Conservation (phyloP, 352 stramenopile genomes). For the Phytophthora tubulina region DNA sequence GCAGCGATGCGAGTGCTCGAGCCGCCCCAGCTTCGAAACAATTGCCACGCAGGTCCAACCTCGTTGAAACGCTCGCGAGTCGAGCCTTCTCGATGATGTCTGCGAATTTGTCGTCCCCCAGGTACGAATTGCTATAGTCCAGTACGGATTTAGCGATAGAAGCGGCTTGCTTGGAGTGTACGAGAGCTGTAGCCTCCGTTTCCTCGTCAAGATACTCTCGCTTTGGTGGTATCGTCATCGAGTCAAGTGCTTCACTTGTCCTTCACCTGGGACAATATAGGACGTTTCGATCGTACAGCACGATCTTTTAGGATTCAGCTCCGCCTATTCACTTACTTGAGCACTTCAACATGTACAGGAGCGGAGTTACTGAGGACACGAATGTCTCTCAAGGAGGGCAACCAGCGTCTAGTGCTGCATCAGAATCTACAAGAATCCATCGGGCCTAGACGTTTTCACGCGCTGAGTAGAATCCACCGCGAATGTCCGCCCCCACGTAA, state of each 20-base stretch:
- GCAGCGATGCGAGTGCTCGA: constrained; percentile 57
- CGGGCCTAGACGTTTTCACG: not conserved
- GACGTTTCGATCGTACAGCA: constrained; percentile 10
- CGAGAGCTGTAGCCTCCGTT: constrained; percentile 8
- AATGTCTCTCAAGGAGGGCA: constrained; percentile 13
- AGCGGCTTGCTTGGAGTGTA: constrained; percentile 12
- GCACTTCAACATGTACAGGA: constrained; percentile 5
- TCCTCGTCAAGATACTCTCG: constrained; percentile 19
- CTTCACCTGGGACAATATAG: constrained; percentile 6
- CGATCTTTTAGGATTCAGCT: constrained; percentile 20
- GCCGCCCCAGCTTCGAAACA: constrained; percentile 75
- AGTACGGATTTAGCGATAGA: constrained; percentile 36
- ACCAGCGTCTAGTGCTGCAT: not conserved
- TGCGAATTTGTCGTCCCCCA: constrained; percentile 70
- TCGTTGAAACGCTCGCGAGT: constrained; percentile 47
- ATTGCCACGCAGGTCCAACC: constrained; percentile 79
- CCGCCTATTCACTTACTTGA: constrained; percentile 9
- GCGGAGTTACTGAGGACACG: constrained; percentile 21
- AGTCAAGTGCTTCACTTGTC: not conserved
- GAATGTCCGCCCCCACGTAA: not conserved
- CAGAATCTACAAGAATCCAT: not conserved
- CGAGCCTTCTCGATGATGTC: constrained; percentile 64
- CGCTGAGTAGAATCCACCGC: too few species aligned
- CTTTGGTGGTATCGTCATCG: constrained; percentile 33
- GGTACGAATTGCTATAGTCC: constrained; percentile 82